These are phyloP conservation scores for Aspergillus egyptiacus DNA, from an alignment of 495 filamentous ascomycete genomes.

Conservation along the genomic window DNA sequence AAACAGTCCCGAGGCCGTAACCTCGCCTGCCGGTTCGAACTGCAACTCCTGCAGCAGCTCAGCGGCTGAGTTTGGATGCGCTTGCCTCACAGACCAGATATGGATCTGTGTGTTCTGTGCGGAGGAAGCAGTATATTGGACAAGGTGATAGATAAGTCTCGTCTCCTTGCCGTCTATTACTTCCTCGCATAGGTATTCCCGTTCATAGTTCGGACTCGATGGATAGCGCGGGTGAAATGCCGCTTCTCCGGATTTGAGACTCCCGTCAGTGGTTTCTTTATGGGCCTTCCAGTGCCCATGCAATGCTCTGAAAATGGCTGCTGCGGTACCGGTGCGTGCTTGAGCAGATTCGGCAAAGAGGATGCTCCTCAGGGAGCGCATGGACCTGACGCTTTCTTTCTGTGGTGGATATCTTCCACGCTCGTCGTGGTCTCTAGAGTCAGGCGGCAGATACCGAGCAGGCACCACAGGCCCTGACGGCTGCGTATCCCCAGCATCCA, in stretches of 20 bases:
- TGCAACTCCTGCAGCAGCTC: constrained; percentile 4
- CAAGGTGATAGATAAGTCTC: neutral
- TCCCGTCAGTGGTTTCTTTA: constrained; percentile 19
- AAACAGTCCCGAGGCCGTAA: neutral
- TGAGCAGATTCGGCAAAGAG: constrained; percentile 5
- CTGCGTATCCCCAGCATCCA: neutral
- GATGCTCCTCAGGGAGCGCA: constrained; percentile 20
- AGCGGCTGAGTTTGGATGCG: neutral
- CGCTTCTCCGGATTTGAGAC: constrained; percentile 46
- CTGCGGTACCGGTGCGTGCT: constrained; percentile 15
- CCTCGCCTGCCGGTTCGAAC: neutral
- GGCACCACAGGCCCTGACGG: constrained; percentile 32
- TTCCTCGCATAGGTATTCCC: constrained; percentile 32
- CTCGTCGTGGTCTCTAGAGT: neutral
- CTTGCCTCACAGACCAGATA: neutral
- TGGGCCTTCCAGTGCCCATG: constrained; percentile 66
- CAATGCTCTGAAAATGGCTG: constrained; percentile 63
- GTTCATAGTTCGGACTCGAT: constrained; percentile 18
- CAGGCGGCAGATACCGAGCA: constrained; percentile 25
- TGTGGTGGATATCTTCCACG: neutral
- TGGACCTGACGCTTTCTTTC: constrained; percentile 9
- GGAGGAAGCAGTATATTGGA: too few species aligned
- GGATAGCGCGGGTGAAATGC: constrained; percentile 54
- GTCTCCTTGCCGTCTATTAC: neutral
- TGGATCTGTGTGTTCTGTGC: constrained; percentile 7